These are phyloP conservation scores for Globisporangium uncinulatum DNA, from an alignment of 352 stramenopile genomes.

Conservation along the genomic window DNA sequence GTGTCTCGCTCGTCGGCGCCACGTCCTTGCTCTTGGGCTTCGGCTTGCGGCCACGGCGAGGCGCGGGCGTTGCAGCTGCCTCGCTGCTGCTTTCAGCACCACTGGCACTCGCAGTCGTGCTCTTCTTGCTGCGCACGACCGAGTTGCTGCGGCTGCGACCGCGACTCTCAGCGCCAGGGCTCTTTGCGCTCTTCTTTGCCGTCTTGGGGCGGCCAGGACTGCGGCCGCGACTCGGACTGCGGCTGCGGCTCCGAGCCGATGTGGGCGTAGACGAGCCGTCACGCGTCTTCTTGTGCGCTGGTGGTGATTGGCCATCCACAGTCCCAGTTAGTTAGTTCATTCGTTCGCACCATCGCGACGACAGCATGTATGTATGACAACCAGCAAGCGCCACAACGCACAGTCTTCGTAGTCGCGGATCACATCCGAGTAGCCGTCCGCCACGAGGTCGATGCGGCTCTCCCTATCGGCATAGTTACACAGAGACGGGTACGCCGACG, in stretches of 20 bases:
- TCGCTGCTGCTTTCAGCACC: conserved; percentile 4
- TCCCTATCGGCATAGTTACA: conserved; percentile 35
- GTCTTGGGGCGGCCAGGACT: conserved; percentile 20
- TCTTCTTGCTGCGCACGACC: conserved; percentile 19
- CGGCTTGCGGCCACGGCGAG: neutral
- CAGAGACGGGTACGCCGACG: neutral
- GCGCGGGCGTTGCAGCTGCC: neutral
- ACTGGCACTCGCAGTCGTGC: conserved; percentile 16
- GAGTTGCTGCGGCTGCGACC: conserved; percentile 65
- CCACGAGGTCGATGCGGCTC: conserved; percentile 74
- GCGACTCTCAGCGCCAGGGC: conserved; percentile 17
- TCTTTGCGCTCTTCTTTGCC: conserved; percentile 16
- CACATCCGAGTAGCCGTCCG: conserved; percentile 64
- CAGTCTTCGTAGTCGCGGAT: conserved; percentile 70
- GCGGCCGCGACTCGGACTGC: conserved; percentile 44
- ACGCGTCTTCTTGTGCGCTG: conserved; percentile 55
- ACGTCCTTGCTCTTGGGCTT: neutral
- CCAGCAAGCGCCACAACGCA: conserved; percentile 13
- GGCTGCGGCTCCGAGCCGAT: conserved; percentile 23
- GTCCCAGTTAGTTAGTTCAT: neutral
- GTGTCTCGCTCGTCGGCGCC: neutral
- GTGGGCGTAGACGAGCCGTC: conserved; percentile 18
- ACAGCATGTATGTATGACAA: neutral
- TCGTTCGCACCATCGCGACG: too few relatives aligned
- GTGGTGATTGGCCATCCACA: neutral